A percentile compares a stretch with the other conserved stretches of the same genome.
Conservation (phyloP, 1,139 yeast species). For the Suhomyces panamericanus region DNA sequence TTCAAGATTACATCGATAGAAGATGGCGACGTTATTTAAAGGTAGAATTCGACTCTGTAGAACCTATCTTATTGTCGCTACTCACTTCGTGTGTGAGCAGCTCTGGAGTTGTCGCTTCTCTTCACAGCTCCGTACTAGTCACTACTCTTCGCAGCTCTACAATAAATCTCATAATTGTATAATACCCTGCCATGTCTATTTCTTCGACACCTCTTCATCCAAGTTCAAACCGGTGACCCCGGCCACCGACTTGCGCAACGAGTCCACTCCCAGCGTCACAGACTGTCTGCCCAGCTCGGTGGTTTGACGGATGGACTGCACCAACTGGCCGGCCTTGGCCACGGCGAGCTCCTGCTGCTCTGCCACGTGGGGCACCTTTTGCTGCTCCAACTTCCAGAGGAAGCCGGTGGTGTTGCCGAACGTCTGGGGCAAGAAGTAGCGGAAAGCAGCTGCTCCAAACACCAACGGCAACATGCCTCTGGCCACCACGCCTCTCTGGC, state of each 20-base stretch:
- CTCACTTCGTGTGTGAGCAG: too few relatives aligned
- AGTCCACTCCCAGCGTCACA: slow-evolving; percentile 40
- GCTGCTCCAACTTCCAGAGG: slow-evolving; percentile 66
- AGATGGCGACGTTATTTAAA: too few relatives aligned
- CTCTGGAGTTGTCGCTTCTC: too few relatives aligned
- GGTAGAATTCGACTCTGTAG: too few relatives aligned
- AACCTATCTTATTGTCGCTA: too few relatives aligned
- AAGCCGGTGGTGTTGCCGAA: slow-evolving; percentile 62
- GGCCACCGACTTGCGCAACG: slow-evolving; percentile 51
- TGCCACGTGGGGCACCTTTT: slow-evolving; percentile 65
- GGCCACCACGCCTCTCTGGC: slow-evolving; percentile 63
- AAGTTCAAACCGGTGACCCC: slow-evolving; percentile 68
- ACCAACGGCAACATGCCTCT: slow-evolving; percentile 62
- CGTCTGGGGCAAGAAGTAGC: slow-evolving; percentile 76
- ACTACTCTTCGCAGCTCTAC: too few relatives aligned
- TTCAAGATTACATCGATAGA: too few relatives aligned
- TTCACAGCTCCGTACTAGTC: too few relatives aligned
- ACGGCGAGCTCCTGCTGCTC: slow-evolving; percentile 57
- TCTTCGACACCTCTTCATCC: slow-evolving; percentile 61
- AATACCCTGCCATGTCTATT: slow-evolving; percentile 25
- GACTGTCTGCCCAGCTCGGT: slow-evolving; percentile 40
- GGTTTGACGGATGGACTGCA: slow-evolving; percentile 41
- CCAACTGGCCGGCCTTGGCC: slow-evolving; percentile 47
- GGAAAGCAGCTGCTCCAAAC: slow-evolving; percentile 70
- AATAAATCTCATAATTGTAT: too few relatives aligned